A percentile compares a stretch with the other conserved stretches of the same genome.
phyloP scores from a whole-genome alignment of 768 basidiomycete genomes.

The Clavulina sp. region DNA sequence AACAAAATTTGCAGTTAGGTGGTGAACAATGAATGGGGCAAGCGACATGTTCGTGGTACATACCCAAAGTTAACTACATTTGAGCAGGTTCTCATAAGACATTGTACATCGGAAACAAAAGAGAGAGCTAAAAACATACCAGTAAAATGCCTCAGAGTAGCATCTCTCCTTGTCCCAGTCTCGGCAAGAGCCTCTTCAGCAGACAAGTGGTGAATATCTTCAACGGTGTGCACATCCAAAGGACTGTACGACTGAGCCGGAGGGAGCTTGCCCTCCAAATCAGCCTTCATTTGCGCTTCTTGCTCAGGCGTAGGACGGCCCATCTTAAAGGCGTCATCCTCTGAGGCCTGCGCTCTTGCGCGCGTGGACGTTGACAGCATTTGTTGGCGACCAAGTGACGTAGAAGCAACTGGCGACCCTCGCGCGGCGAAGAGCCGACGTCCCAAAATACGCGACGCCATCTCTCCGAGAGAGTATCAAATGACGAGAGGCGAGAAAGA shows the following conservation, averaged over 20 bases:
- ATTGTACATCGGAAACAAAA: too few species aligned
- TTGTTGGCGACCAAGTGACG: too few species aligned
- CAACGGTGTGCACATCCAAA: conserved; percentile 37
- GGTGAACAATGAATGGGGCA: not conserved
- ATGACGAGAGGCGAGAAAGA: too few species aligned
- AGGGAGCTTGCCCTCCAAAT: not conserved
- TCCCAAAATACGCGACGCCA: too few species aligned
- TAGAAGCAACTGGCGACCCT: too few species aligned
- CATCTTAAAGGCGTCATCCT: not conserved
- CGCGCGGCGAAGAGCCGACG: too few species aligned
- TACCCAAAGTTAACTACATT: conserved; percentile 79
- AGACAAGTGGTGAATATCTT: conserved; percentile 67
- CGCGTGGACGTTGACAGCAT: too few species aligned
- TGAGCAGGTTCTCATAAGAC: conserved; percentile 14
- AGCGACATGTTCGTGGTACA: conserved; percentile 13
- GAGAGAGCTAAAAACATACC: conserved; percentile 30
- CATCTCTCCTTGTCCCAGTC: conserved; percentile 47
- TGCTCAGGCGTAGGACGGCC: conserved; percentile 1
- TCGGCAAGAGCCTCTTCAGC: conserved; percentile 70
- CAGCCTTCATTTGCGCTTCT: not conserved
- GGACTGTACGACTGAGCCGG: not conserved
- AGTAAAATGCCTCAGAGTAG: conserved; percentile 85
- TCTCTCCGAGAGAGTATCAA: too few species aligned
- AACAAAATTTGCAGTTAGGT: not conserved
- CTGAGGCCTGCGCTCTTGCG: too few species aligned